phyloP scores from a whole-genome alignment of 192 early-diverging fungal species.

The Backusella tuberculispora region DNA sequence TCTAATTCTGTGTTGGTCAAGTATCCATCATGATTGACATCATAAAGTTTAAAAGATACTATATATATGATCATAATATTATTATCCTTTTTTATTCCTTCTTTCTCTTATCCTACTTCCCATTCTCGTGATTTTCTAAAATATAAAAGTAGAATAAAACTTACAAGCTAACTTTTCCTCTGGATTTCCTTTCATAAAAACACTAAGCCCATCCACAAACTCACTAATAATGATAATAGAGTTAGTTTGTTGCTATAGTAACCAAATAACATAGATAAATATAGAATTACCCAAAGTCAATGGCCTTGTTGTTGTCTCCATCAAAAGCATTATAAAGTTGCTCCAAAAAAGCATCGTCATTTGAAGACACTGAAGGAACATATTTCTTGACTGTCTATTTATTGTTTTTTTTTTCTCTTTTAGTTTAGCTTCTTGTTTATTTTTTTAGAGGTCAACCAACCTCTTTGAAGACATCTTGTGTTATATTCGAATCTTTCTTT shows the following conservation, averaged over 20 bases:
- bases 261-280: slow-evolving; percentile 8
- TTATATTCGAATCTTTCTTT: slow-evolving; percentile 53
- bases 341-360: slow-evolving; percentile 73
- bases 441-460: slow-evolving; percentile 39
- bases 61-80: background rate
- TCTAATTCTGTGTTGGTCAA: slow-evolving; percentile 75
- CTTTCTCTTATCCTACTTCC: background rate
- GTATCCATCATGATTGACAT: slow-evolving; percentile 76
- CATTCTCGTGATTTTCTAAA: background rate
- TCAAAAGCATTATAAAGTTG: slow-evolving; percentile 82
- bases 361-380: slow-evolving; percentile 59
- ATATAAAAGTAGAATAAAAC: background rate
- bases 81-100: background rate
- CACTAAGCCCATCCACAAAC: slow-evolving; percentile 64
- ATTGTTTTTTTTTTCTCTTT: background rate
- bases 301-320: slow-evolving; percentile 59
- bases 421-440: background rate
- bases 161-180: slow-evolving; percentile 56
- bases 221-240: slow-evolving; percentile 36
- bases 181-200: slow-evolving; percentile 77
- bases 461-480: slow-evolving; percentile 70
- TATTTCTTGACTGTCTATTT: slow-evolving; percentile 57
- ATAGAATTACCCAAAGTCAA: slow-evolving; percentile 57
- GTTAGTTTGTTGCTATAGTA: background rate
- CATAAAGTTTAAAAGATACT: slow-evolving; percentile 83